Base-by-base conservation (phyloP, 192 early-diverging fungal species). In the Coemansia sp. region DNA sequence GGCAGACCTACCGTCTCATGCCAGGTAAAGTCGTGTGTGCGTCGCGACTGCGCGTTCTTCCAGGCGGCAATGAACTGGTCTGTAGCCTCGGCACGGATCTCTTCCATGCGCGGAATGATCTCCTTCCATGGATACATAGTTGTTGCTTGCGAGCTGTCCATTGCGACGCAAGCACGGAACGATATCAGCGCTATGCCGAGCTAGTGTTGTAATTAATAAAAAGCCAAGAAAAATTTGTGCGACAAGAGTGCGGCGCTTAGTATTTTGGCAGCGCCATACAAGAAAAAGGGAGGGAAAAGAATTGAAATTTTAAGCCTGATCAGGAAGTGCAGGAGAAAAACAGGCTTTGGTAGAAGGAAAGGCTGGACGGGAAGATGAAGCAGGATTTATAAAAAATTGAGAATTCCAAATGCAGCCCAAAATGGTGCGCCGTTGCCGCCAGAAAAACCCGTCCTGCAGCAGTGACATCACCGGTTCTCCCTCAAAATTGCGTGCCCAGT, bases 41-140 rank as follows among this genome's bases (percentile, higher is more conserved):
- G 34, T 12, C 48, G 67, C 23, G 68, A 23, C 54, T 58, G 57
- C 20, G 77, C 62, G 67, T 40, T 60, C 58, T 60, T 61, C 77
- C 77, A 80, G 28, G 77, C 68, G 25, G 54, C 61, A 50, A 80
- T 71, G 63, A 80, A 80, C 57, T 80, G 77, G 38, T 73, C 66
- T 18, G 71, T 80, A 36, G 77, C 77, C 50, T 70, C 71, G 37
- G 50, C 63, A 36, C 77, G 77, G 62, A 80, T 80, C 37, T 70
- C 77, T 55, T 80, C 77, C 77, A 80, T 80, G 23, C 68, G 67
- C 49, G 77, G 77, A 36, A 79, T 71, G 49, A 79, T 74, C 58
- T 79, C 68, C 44, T 67, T 65, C 77, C 77, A 79, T 25, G 71
- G 67, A 59, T 74, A 70, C 68, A 67, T 65, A 55, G 49, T 56